These are phyloP conservation scores for Phytopythium kandeliae DNA, from an alignment of 352 stramenopile genomes.

Conservation along the genomic window DNA sequence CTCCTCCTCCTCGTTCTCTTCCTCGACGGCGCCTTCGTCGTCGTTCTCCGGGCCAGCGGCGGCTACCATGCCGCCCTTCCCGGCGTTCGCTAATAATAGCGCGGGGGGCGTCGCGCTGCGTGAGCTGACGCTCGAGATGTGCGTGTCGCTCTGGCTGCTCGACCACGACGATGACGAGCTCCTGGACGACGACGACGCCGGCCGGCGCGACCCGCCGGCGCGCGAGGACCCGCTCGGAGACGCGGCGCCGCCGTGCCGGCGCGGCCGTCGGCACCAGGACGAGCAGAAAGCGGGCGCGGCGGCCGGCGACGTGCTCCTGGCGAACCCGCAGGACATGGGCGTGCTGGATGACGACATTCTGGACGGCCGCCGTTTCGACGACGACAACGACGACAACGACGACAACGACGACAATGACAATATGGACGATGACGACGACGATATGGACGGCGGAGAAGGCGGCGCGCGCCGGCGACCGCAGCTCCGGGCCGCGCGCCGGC, in stretches of 20 bases:
- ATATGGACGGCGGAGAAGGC: not conserved
- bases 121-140: conserved; percentile 86
- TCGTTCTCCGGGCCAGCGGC: too few relatives aligned
- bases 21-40: not conserved
- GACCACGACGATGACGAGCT: conserved; percentile 59
- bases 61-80: conserved; percentile 8
- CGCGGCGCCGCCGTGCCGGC: not conserved
- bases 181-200: conserved; percentile 13
- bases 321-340: conserved; percentile 1
- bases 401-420: not conserved
- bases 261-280: not conserved
- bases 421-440: not conserved
- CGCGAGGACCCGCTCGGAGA: conserved; percentile 42
- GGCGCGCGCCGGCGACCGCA: too few relatives aligned
- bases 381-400: not conserved
- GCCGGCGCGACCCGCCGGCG: conserved; percentile 5
- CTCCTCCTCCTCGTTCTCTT: not conserved
- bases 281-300: conserved; percentile 9
- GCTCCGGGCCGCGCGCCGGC: too few relatives aligned
- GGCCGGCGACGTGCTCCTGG: not conserved
- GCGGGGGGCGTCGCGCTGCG: conserved; percentile 17
- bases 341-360: not conserved
- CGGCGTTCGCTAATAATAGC: conserved; percentile 6
- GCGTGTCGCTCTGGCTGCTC: conserved; percentile 72
- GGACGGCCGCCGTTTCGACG: not conserved